phyloP scores from a whole-genome alignment of 495 filamentous ascomycete species.

The Massariosphaeria phaeospora region DNA sequence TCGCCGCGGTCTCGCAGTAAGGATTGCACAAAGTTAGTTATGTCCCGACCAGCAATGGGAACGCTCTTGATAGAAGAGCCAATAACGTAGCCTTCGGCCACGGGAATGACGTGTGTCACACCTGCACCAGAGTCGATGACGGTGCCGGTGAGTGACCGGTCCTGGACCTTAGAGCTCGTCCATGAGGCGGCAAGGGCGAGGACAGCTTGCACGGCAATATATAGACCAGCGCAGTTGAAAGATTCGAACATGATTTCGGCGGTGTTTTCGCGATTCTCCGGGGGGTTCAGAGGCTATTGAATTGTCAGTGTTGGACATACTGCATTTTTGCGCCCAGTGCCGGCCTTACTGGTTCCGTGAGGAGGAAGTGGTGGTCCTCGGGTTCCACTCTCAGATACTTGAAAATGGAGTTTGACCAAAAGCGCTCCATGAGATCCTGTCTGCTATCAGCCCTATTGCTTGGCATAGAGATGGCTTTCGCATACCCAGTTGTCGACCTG shows the following conservation, averaged over 20 bases:
- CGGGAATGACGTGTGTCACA: constrained; percentile 97
- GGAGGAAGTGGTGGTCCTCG: constrained; percentile 95
- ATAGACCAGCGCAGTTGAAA: constrained; percentile 97
- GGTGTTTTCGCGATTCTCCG: constrained; percentile 97
- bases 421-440: constrained; percentile 95
- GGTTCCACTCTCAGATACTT: constrained; percentile 97
- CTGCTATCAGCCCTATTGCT: constrained; percentile 8
- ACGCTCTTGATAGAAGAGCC: constrained; percentile 98
- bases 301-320: neutral
- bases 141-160: constrained; percentile 94
- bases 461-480: neutral
- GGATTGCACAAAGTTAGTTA: constrained; percentile 96
- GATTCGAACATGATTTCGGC: constrained; percentile 99
- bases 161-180: constrained; percentile 96
- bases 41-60: constrained; percentile 92
- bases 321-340: constrained; percentile 8
- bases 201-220: constrained; percentile 97
- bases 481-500: constrained; percentile 95
- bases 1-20: constrained; percentile 93
- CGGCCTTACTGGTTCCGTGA: constrained; percentile 91
- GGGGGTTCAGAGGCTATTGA: constrained; percentile 83
- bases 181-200: constrained; percentile 94
- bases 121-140: constrained; percentile 97
- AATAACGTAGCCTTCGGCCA: constrained; percentile 98
- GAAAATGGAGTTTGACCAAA: constrained; percentile 99